Conservation (phyloP, 2,329 filamentous ascomycete species). For the Sporothrix pallida region DNA sequence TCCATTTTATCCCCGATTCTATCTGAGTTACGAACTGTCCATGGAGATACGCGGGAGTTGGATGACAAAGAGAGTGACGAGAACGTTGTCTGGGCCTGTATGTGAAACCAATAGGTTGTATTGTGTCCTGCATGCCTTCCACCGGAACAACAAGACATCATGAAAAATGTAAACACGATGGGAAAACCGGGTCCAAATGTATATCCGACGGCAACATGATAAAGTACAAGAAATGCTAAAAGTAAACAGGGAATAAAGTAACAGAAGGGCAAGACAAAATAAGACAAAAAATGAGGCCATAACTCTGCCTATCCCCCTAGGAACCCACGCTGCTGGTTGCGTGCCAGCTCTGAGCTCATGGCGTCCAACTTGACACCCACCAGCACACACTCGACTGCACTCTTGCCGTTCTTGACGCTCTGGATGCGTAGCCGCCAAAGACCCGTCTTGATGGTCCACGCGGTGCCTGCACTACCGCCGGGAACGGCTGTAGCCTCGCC, state of each 20-base stretch:
- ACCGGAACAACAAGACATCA: neutral
- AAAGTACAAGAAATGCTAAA: neutral
- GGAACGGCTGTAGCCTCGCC: constrained; percentile 46
- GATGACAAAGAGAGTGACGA: neutral
- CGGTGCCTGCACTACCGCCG: constrained; percentile 12
- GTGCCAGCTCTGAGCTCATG: constrained; percentile 66
- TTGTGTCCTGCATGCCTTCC: neutral
- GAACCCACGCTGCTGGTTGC: constrained; percentile 71
- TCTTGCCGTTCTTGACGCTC: constrained; percentile 54
- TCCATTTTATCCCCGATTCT: neutral
- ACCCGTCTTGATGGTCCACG: constrained; percentile 70
- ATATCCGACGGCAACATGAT: neutral
- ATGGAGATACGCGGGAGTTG: neutral
- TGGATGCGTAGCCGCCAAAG: constrained; percentile 77
- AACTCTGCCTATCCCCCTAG: constrained; percentile 46
- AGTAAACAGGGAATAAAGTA: neutral
- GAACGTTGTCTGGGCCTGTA: neutral
- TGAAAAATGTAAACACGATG: neutral
- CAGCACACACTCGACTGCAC: constrained; percentile 71
- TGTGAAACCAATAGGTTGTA: neutral
- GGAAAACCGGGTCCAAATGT: neutral
- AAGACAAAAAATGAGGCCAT: neutral
- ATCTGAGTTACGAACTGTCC: neutral
- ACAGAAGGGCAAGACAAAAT: neutral
- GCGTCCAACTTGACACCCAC: constrained; percentile 79